Base-by-base conservation (phyloP, 345 rosid species). In the Euphorbia pulcherrima region DNA sequence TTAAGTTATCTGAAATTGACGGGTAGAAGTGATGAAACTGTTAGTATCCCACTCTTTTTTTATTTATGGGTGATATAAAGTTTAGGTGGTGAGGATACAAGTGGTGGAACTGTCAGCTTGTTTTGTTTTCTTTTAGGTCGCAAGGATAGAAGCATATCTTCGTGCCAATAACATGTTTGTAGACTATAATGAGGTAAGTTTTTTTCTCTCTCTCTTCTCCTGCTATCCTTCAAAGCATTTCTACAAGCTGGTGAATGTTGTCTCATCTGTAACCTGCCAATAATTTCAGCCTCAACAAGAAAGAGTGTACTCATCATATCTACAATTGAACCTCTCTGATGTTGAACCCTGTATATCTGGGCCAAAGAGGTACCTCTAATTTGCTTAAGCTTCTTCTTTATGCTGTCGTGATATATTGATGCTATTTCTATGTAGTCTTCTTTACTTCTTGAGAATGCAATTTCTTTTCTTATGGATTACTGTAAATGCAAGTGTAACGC, bases 271-370 rank as follows among this genome's bases (percentile, higher is more conserved):
- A 41, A 63, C 62, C 13, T 54, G 8, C 56, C 2, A 48, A 59
- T 56, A 60, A 69, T 62, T 65, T 70, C 93, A 92, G 97, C 92
- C 94, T 33, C 96, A 87, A 78, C 84, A 55, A 84, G 97, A 83
- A 66, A 88, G 87, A 78, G 83, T 72, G 69, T 92, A 94, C 77
- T 91, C 99, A 56, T 87, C 97, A 57, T 88, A 87, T 79, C 84
- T 91, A 18, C 88, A 88, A 79, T 67, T 94, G 83, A 73, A 88
- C 73, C 96, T 94, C 40, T 83, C 67, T 6, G 83, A 83, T 44
- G 99, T 94, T 69, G 97, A 91, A 78, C 97, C 99, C 47, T 94
- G 99, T 83, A 68, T 94, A 68, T 89, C 99, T 55, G 99, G 99
- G 67, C 99, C 99, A 37, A 94, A 94, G 81, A 82, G 97, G 99